These are phyloP conservation scores for Alternaria panax DNA, from an alignment of 2,329 filamentous ascomycete species.

Conservation along the genomic window DNA sequence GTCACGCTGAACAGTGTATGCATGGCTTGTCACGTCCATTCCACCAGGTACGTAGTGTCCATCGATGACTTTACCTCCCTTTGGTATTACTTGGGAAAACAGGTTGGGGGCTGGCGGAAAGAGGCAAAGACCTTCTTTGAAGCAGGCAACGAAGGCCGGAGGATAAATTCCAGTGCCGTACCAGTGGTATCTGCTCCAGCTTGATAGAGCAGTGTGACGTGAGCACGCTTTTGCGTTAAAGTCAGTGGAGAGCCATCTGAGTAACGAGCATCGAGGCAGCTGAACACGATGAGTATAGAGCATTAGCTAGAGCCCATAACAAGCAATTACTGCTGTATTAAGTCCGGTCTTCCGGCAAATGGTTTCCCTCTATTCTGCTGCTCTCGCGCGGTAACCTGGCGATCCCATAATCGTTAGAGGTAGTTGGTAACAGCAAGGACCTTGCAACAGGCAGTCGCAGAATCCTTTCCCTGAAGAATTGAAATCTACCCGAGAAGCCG, in stretches of 20 bases:
- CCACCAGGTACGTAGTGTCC: conserved; percentile 52
- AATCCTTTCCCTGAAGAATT: conserved; percentile 46
- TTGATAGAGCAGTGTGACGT: conserved; percentile 50
- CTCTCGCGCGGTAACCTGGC: conserved; percentile 42
- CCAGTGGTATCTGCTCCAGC: conserved; percentile 49
- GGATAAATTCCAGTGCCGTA: conserved; percentile 44
- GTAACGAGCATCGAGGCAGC: conserved; percentile 45
- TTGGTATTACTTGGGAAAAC: conserved; percentile 55
- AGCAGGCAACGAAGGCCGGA: conserved; percentile 57
- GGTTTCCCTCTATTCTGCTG: conserved; percentile 29
- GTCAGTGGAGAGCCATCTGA: conserved; percentile 40
- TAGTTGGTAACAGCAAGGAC: conserved; percentile 41
- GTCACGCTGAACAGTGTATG: conserved; percentile 59
- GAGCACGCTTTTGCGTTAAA: conserved; percentile 44
- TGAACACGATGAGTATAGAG: conserved; percentile 14
- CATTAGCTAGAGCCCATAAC: background rate
- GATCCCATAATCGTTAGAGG: conserved; percentile 41
- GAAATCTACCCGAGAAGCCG: conserved; percentile 47
- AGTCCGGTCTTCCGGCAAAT: conserved; percentile 39
- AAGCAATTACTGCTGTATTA: conserved; percentile 43
- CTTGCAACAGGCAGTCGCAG: conserved; percentile 35
- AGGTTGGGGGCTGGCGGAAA: conserved; percentile 61
- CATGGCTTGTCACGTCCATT: conserved; percentile 57
- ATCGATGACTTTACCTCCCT: conserved; percentile 47
- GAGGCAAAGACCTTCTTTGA: conserved; percentile 61